Evolutionary conservation across 768 basidiomycete genomes (phyloP), one percentile per base, ranked within the genome.

Genomic region (Scleroderma bovista): DNA sequence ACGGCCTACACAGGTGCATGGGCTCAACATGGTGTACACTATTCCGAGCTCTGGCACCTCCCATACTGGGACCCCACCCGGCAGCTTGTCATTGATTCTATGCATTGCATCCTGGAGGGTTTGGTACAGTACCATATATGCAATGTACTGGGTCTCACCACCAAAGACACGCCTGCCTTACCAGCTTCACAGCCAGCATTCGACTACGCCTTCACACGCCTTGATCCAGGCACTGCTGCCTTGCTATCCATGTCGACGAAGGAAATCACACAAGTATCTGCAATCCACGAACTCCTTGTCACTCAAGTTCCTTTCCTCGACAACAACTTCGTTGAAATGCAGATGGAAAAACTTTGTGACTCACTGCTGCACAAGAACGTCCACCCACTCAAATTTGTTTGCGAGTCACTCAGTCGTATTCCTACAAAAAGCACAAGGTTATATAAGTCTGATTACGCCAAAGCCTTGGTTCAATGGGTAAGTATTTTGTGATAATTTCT

Each of bases 81-180:
- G 0, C 54, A 57, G 19, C 48, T 63, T 2, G 54, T 65, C 0
- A 44, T 63, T 1, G 58, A 68, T 38, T 37, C 55, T 2, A 68
- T 68, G 65, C 67, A 68, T n/a, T 56, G 46, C 19, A 26, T 68
- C 8, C 51, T 64, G 0, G 31, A 61, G 32, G 56, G 57, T 6
- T 43, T 51, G 5, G 50, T 46, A 0, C 33, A 53, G 26, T n/a
- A 38, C 23, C 58, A 58, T 19, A 3, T 34, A 2, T 37, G 22
- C 1, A 46, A 29, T 1, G 26, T 51, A 17, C 26, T 57, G 3
- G 43, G 54, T 8, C n/a, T 59, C n/a, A n/a, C n/a, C 17, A 55
- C 47, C 0, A 51, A 10, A 0, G 39, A 45, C 3, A 44, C 37
- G 9, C 31, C 11, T n/a, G 11, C 46, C 10, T 37, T 23, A 16